These are phyloP conservation scores for Tylopilus intermedius DNA, from an alignment of 768 basidiomycete genomes.

Conservation along the genomic window DNA sequence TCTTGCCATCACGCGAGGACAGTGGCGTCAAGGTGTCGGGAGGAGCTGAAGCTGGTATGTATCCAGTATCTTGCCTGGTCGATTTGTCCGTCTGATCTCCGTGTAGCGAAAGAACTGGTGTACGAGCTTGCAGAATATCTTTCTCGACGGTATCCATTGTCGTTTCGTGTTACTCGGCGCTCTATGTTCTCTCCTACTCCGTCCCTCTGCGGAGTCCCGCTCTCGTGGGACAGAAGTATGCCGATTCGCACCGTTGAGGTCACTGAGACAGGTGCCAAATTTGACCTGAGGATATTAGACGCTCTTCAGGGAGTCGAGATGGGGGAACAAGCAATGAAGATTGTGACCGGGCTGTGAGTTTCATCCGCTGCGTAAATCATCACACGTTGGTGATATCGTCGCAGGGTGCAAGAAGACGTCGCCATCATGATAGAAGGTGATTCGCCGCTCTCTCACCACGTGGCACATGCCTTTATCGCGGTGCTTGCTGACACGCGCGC, in stretches of 20 bases:
- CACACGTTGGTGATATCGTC: constrained; percentile 5
- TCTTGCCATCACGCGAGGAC: constrained; percentile 41
- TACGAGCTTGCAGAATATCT: constrained; percentile 69
- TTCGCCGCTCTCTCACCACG: constrained; percentile 4
- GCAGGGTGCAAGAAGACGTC: constrained; percentile 53
- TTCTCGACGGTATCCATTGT: constrained; percentile 53
- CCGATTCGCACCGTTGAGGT: constrained; percentile 51
- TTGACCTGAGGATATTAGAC: constrained; percentile 40
- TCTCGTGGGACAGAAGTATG: constrained; percentile 40
- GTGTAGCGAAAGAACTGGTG: constrained; percentile 58
- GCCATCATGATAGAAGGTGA: constrained; percentile 59
- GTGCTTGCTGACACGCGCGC: constrained; percentile 17
- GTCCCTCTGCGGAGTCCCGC: constrained; percentile 21
- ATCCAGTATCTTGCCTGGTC: not conserved
- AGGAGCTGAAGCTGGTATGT: constrained; percentile 27
- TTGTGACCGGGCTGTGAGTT: constrained; percentile 59
- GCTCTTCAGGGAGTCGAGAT: constrained; percentile 18
- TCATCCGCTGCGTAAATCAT: not conserved
- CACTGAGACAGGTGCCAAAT: constrained; percentile 42
- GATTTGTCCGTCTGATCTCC: not conserved
- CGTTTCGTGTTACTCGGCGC: constrained; percentile 47
- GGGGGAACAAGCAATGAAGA: constrained; percentile 51
- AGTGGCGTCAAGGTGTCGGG: constrained; percentile 31
- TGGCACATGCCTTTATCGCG: constrained; percentile 11
- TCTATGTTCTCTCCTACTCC: constrained; percentile 3